A percentile compares a stretch with the other conserved stretches of the same genome.
phyloP scores from a whole-genome alignment of 768 basidiomycete genomes.

The Mycena rebaudengoi region DNA sequence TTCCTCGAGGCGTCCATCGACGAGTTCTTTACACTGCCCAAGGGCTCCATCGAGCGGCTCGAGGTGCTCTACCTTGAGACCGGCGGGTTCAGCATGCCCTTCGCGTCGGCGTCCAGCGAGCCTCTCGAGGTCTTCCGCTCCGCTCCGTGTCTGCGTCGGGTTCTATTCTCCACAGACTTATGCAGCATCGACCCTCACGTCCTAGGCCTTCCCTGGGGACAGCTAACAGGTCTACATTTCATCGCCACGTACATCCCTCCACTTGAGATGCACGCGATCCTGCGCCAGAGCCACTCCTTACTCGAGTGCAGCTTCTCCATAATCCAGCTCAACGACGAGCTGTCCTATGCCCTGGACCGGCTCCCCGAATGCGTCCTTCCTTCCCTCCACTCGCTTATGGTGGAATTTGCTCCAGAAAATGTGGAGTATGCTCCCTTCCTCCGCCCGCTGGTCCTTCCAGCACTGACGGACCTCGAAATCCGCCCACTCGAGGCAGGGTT shows the following conservation, averaged over 20 bases:
- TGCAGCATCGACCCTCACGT: conserved; percentile 25
- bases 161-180: conserved; percentile 27
- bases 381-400: conserved; percentile 17
- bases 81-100: conserved; percentile 22
- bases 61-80: conserved; percentile 29
- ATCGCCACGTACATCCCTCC: conserved; percentile 29
- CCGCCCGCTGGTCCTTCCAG: conserved; percentile 27
- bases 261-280: conserved; percentile 25
- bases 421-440: conserved; percentile 25
- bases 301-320: conserved; percentile 28
- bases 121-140: conserved; percentile 27
- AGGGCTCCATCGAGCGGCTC: conserved; percentile 22
- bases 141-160: conserved; percentile 23
- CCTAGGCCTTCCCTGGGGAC: conserved; percentile 27
- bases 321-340: conserved; percentile 20
- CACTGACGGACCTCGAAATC: conserved; percentile 27
- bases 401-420: conserved; percentile 22
- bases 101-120: neutral
- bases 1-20: conserved; percentile 28
- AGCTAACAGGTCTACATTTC: conserved; percentile 25
- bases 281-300: conserved; percentile 19
- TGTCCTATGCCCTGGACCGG: conserved; percentile 6
- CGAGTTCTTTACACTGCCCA: conserved; percentile 25
- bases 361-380: conserved; percentile 20
- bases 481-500: conserved; percentile 24